phyloP scores from a whole-genome alignment of 345 rosid genomes.

The Rhizophora apiculata region DNA sequence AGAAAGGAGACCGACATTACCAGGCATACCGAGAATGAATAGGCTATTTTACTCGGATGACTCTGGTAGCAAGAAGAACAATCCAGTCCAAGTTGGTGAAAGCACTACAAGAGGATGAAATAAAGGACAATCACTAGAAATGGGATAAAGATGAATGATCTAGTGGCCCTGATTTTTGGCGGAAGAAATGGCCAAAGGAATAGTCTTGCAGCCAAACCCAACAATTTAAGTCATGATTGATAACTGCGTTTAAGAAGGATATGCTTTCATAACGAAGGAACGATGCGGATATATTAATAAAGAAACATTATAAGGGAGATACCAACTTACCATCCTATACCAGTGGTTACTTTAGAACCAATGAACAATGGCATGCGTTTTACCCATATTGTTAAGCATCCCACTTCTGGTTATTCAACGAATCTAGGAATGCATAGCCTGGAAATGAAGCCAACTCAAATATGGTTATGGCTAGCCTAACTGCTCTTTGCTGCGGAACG shows the following conservation, averaged over 20 bases:
- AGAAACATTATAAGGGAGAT: conserved; percentile 4
- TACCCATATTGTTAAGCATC: no score
- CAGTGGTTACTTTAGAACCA: no score
- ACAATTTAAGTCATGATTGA: conserved; percentile 8
- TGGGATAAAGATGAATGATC: conserved; percentile 6
- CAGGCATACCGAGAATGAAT: conserved; percentile 18
- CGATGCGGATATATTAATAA: conserved; percentile 11
- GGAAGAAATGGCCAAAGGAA: background rate
- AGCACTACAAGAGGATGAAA: conserved; percentile 5
- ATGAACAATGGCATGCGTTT: no score
- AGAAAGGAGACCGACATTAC: conserved; percentile 21
- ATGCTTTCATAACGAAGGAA: conserved; percentile 1
- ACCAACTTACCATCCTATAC: background rate
- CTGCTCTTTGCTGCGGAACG: no score
- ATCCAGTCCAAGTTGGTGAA: conserved; percentile 17
- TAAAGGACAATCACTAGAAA: conserved; percentile 4
- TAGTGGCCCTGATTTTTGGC: conserved; percentile 5
- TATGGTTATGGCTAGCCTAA: no score
- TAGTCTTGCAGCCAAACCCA: conserved; percentile 15
- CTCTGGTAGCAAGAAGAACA: conserved; percentile 8
- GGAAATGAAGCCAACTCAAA: no score
- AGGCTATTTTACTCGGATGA: conserved; percentile 10
- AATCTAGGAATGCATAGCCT: no score
- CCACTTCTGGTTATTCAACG: no score
- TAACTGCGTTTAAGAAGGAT: background rate